A percentile compares a stretch with the other conserved stretches of the same genome.
Conservation (phyloP, 2,329 filamentous ascomycete genomes). For the Fusarium nanum region DNA sequence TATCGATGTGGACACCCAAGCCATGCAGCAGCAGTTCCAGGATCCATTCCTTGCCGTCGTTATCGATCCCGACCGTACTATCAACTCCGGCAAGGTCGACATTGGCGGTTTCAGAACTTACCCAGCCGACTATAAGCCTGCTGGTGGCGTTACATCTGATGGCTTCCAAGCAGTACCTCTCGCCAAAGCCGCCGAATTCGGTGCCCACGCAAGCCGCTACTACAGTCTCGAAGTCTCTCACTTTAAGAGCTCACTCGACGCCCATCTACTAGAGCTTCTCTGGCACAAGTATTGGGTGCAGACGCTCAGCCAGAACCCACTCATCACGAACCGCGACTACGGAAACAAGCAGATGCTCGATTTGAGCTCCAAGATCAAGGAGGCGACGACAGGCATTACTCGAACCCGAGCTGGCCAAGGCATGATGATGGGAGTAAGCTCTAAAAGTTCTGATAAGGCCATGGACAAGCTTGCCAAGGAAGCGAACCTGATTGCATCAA, state of each 20-base stretch:
- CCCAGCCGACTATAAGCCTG: constrained; percentile 76
- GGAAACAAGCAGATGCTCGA: constrained; percentile 93
- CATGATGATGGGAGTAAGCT: constrained; percentile 41
- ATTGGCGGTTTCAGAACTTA: constrained; percentile 97
- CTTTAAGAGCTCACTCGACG: constrained; percentile 93
- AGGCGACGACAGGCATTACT: constrained; percentile 61
- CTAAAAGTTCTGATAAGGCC: constrained; percentile 56
- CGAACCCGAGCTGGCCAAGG: constrained; percentile 46
- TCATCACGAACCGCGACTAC: constrained; percentile 93
- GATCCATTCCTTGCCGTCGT: constrained; percentile 97
- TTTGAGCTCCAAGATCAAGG: constrained; percentile 82
- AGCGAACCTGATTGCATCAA: constrained; percentile 69
- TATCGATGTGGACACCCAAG: constrained; percentile 92
- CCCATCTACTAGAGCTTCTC: constrained; percentile 84
- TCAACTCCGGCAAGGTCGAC: constrained; percentile 94
- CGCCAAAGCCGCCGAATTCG: constrained; percentile 96
- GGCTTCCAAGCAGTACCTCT: constrained; percentile 84
- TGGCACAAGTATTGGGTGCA: constrained; percentile 99
- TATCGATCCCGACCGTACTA: constrained; percentile 94
- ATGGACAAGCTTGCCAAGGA: constrained; percentile 71
- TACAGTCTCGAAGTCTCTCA: constrained; percentile 92
- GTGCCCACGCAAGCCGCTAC: constrained; percentile 89
- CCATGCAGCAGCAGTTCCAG: constrained; percentile 83
- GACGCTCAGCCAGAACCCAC: constrained; percentile 89
- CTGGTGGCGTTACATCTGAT: constrained; percentile 53